Evolutionary conservation across 2,329 filamentous ascomycete species (phyloP).

Genomic region (Diaporthe sp.): DNA sequence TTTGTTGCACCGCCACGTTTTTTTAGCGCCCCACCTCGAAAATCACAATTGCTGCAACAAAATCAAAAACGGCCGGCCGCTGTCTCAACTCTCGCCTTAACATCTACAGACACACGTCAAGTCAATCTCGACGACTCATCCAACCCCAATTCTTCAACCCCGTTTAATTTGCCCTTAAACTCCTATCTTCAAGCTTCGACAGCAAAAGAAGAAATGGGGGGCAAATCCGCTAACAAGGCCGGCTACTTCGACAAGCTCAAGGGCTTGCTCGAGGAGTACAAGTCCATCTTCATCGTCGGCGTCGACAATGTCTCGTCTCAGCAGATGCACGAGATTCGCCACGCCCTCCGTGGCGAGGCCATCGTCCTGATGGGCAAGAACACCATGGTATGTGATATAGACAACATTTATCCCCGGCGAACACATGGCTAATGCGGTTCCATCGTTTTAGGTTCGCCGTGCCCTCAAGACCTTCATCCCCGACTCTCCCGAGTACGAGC

Average conservation of each 20-base stretch:
- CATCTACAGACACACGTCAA: conserved; percentile 34
- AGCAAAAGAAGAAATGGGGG: conserved; percentile 96
- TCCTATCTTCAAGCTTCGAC: conserved; percentile 83
- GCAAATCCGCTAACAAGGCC: conserved; percentile 94
- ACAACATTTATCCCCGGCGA: too few relatives aligned
- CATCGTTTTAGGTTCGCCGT: conserved; percentile 79
- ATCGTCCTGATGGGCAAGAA: conserved; percentile 99
- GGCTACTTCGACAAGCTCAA: conserved; percentile 99
- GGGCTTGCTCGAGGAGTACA: conserved; percentile 94
- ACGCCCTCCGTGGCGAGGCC: conserved; percentile 88
- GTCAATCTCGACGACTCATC: conserved; percentile 40
- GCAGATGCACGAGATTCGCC: conserved; percentile 99
- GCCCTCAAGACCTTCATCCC: conserved; percentile 93
- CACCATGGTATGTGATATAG: conserved; percentile 86
- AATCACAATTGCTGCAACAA: conserved; percentile 34
- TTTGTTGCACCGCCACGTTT: conserved; percentile 16
- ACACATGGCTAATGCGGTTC: neutral
- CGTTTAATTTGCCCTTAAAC: conserved; percentile 85
- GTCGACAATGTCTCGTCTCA: conserved; percentile 99
- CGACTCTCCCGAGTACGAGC: conserved; percentile 97
- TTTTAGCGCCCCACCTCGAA: conserved; percentile 24
- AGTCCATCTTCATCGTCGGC: conserved; percentile 96
- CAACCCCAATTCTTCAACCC: conserved; percentile 19
- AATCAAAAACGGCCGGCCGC: conserved; percentile 25
- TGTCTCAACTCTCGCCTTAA: neutral